phyloP scores from a whole-genome alignment of 2,329 filamentous ascomycete genomes.

The Metarhizium robertsii region DNA sequence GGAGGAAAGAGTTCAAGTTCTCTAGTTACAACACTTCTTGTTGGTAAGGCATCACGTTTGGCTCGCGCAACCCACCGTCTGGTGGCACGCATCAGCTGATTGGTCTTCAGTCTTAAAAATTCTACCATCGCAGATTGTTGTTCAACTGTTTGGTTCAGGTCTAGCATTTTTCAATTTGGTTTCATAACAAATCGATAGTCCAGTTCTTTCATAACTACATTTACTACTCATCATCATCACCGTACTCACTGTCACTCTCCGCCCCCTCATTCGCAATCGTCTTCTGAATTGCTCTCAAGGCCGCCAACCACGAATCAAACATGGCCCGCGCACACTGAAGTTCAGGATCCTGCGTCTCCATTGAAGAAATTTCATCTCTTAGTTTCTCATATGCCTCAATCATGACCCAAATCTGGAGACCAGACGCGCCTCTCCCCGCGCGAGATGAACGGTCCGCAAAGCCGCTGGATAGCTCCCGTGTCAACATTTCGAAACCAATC shows the following conservation, averaged over 20 bases:
- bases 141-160: too few relatives aligned
- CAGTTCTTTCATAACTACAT: neutral
- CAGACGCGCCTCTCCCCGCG: slow-evolving; percentile 25
- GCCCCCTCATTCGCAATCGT: slow-evolving; percentile 15
- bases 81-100: too few relatives aligned
- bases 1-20: too few relatives aligned
- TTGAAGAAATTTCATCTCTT: slow-evolving; percentile 32
- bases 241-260: slow-evolving; percentile 19
- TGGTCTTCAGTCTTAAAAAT: too few relatives aligned
- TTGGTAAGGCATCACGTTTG: too few relatives aligned
- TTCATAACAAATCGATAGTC: neutral
- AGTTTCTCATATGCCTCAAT: slow-evolving; percentile 49
- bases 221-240: slow-evolving; percentile 7
- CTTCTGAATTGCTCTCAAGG: slow-evolving; percentile 38
- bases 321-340: slow-evolving; percentile 21
- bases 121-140: too few relatives aligned
- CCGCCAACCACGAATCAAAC: slow-evolving; percentile 42
- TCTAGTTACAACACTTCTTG: too few relatives aligned
- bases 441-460: slow-evolving; percentile 18
- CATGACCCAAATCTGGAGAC: slow-evolving; percentile 46
- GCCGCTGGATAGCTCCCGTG: slow-evolving; percentile 37
- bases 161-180: too few relatives aligned
- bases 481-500: slow-evolving; percentile 41
- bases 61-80: too few relatives aligned
- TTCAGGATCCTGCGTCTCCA: slow-evolving; percentile 24